phyloP scores from a whole-genome alignment of 805 yeast species.

The Lipomyces starkeyi region DNA sequence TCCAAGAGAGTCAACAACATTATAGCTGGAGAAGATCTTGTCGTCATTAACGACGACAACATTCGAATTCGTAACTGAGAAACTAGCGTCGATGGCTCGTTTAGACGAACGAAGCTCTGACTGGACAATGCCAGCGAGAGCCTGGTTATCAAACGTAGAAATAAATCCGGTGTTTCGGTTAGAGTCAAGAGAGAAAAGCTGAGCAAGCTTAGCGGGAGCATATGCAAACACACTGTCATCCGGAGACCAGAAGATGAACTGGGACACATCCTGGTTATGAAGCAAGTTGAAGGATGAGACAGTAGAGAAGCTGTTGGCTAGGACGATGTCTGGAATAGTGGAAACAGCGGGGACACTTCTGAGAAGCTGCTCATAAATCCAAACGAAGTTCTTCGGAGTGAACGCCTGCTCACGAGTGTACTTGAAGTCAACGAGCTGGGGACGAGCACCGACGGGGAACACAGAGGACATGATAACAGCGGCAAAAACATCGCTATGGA shows the following conservation, averaged over 20 bases:
- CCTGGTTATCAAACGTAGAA: conserved; percentile 72
- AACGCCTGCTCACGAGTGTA: conserved; percentile 38
- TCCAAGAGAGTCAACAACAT: conserved; percentile 65
- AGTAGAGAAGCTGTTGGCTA: conserved; percentile 38
- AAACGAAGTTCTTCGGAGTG: conserved; percentile 31
- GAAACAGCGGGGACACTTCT: conserved; percentile 34
- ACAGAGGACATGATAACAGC: conserved; percentile 58
- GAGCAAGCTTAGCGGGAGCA: conserved; percentile 69
- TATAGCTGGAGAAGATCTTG: conserved; percentile 60
- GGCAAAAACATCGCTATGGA: conserved; percentile 76
- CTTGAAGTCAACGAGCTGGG: conserved; percentile 44
- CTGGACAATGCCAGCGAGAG: conserved; percentile 76
- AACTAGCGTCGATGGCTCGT: conserved; percentile 40
- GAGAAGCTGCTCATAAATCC: conserved; percentile 37
- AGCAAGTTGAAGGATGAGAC: conserved; percentile 39
- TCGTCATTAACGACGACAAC: conserved; percentile 67
- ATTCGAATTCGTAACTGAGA: conserved; percentile 62
- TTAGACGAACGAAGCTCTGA: conserved; percentile 60
- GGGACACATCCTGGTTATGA: conserved; percentile 51
- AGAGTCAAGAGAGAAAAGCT: conserved; percentile 65
- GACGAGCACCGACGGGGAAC: conserved; percentile 38
- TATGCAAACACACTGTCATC: conserved; percentile 63
- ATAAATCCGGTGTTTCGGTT: conserved; percentile 59
- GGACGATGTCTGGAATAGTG: conserved; percentile 37
- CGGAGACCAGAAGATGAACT: conserved; percentile 67